A percentile compares a stretch with the other conserved stretches of the same genome.
phyloP scores from a whole-genome alignment of 306 rosid genomes.

The Mucuna pruriens region DNA sequence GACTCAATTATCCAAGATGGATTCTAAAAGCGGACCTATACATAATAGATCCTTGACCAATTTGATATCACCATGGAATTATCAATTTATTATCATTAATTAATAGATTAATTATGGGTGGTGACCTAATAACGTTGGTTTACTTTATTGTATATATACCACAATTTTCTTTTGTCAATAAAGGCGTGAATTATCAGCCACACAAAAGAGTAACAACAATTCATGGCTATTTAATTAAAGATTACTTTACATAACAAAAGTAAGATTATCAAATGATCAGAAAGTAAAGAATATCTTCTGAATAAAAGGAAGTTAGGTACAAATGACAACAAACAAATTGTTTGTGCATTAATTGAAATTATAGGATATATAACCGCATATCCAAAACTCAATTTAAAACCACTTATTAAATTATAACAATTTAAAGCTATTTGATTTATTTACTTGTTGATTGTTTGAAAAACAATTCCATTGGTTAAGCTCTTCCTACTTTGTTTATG shows the following conservation, averaged over 20 bases:
- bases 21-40: too few relatives aligned
- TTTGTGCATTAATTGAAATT: not conserved
- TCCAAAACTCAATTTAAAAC: too few relatives aligned
- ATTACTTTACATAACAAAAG: not conserved
- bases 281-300: not conserved
- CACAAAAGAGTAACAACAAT: not conserved
- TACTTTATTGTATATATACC: not conserved
- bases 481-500: too few relatives aligned
- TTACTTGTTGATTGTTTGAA: too few relatives aligned
- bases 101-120: not conserved
- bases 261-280: not conserved
- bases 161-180: not conserved
- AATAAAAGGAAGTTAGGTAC: not conserved
- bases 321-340: not conserved
- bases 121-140: not conserved
- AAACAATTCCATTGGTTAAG: too few relatives aligned
- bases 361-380: too few relatives aligned
- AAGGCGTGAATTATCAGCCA: conserved; percentile 6
- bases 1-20: too few relatives aligned
- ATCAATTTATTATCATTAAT: not conserved
- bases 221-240: not conserved
- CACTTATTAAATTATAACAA: too few relatives aligned
- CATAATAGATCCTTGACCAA: not conserved
- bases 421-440: too few relatives aligned
- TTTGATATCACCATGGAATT: not conserved